Evolutionary conservation across 2,329 filamentous ascomycete species (phyloP).

Genomic region (Penicillium thymicola): DNA sequence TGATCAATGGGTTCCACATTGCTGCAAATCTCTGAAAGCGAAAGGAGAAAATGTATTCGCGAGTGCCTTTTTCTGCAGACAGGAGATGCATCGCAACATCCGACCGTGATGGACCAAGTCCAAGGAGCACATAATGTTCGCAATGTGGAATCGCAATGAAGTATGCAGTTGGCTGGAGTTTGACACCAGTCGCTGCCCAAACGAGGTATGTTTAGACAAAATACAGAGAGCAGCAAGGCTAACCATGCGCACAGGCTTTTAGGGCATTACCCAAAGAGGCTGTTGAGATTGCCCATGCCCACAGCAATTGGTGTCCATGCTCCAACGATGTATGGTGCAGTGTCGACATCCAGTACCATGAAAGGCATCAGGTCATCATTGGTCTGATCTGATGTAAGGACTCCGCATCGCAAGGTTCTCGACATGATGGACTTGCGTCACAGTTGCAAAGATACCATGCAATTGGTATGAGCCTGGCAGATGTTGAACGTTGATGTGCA

Average conservation of each 20-base stretch:
- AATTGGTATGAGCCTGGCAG: background rate
- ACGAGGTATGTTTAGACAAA: background rate
- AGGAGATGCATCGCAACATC: background rate
- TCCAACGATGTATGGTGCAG: background rate
- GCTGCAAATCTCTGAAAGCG: background rate
- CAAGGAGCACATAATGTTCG: background rate
- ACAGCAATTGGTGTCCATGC: no score
- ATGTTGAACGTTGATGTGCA: background rate
- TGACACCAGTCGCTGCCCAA: background rate
- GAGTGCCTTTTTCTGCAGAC: background rate
- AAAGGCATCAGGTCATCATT: background rate
- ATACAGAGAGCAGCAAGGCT: background rate
- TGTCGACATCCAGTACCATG: background rate
- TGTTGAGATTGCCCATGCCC: background rate
- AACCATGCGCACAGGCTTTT: background rate
- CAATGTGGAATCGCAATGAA: background rate
- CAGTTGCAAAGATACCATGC: background rate
- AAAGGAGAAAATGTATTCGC: background rate
- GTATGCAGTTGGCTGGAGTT: background rate
- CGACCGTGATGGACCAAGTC: background rate
- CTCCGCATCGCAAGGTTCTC: background rate
- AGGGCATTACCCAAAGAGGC: background rate
- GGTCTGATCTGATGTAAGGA: background rate
- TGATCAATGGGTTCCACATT: background rate
- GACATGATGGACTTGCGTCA: background rate